Conservation (phyloP, 164 flowering plant genomes). For the Aristolochia contorta region DNA sequence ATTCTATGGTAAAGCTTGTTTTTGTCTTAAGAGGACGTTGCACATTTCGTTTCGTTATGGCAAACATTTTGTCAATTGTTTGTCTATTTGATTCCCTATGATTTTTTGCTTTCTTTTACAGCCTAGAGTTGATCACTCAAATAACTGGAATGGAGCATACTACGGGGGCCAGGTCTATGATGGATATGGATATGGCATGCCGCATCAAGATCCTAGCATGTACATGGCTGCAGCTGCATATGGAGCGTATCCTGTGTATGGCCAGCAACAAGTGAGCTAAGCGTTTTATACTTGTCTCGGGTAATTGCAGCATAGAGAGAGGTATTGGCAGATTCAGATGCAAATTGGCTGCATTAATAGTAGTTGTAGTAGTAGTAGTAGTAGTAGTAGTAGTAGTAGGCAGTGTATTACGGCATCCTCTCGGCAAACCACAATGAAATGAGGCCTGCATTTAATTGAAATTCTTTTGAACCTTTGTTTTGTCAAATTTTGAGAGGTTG, state of each 20-base stretch:
- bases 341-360: conserved; percentile 7
- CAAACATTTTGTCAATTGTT: not conserved
- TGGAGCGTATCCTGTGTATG: conserved; percentile 72
- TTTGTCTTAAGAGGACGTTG: no score
- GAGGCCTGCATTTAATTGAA: conserved; percentile 17
- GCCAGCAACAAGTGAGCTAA: conserved; percentile 93
- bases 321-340: conserved; percentile 8
- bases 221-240: conserved; percentile 60
- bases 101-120: conserved; percentile 14
- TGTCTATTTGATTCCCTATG: not conserved
- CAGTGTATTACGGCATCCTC: conserved; percentile 29
- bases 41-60: no score
- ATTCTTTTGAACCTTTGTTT: no score
- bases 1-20: no score
- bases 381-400: conserved; percentile 16
- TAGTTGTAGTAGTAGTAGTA: conserved; percentile 17
- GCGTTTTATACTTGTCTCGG: conserved; percentile 2
- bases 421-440: conserved; percentile 45
- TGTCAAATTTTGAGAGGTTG: conserved; percentile 11
- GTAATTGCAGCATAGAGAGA: not conserved
- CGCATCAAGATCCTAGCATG: conserved; percentile 69
- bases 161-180: conserved; percentile 71
- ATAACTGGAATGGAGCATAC: conserved; percentile 66
- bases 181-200: conserved; percentile 60
- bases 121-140: conserved; percentile 54